Evolutionary conservation across 768 basidiomycete genomes (phyloP).

Genomic region (Suillus ampliporus): DNA sequence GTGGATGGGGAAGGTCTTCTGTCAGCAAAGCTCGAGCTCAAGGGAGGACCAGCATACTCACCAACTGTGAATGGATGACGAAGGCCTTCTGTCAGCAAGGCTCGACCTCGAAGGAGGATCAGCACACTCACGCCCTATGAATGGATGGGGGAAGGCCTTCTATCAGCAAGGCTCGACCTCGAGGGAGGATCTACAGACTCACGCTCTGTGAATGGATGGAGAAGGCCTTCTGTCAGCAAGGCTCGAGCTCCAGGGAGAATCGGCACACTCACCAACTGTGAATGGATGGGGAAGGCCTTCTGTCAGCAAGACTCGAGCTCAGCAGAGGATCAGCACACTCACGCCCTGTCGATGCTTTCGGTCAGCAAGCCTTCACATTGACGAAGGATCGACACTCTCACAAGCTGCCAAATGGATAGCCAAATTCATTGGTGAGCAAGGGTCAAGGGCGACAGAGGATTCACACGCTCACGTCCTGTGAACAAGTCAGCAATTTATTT

Average conservation of each 20-base stretch:
- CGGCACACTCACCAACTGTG: neutral
- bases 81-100: neutral
- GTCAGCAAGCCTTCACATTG: neutral
- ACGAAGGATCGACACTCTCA: neutral
- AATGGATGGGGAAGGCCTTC: neutral
- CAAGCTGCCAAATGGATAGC: neutral
- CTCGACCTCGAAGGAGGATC: neutral
- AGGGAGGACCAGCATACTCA: neutral
- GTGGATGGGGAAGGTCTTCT: neutral
- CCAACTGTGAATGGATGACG: neutral
- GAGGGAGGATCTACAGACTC: neutral
- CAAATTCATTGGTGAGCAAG: no score
- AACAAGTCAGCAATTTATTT: no score
- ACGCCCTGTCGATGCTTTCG: neutral
- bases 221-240: neutral
- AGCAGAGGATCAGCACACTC: neutral
- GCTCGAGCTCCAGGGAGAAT: neutral
- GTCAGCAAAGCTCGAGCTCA: neutral
- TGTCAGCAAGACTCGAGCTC: neutral
- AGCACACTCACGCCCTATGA: neutral
- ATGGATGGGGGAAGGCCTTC: neutral
- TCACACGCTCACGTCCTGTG: no score
- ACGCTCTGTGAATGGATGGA: neutral
- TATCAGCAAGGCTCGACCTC: neutral
- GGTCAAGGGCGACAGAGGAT: no score